Percentiles rank a stretch among this genome's conserved stretches.
These are phyloP conservation scores for Apiotrichum siamense DNA, from an alignment of 1,284 basidiomycete species.

Conservation along the genomic window DNA sequence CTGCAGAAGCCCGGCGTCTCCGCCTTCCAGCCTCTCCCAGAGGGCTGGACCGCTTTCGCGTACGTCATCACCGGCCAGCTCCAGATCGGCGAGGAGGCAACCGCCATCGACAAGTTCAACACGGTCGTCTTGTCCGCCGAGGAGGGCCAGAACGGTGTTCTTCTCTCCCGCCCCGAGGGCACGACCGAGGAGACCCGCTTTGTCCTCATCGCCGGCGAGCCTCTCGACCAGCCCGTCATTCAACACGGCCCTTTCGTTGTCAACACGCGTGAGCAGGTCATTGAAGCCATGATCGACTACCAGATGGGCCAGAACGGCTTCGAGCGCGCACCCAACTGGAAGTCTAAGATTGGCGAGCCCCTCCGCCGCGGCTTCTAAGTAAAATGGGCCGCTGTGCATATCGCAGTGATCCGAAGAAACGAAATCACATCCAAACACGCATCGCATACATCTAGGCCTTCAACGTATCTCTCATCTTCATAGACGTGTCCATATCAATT, in stretches of 20 bases:
- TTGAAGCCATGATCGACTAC: conserved; percentile 76
- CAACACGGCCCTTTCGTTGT: conserved; percentile 62
- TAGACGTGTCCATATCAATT: no score
- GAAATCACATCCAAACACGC: no score
- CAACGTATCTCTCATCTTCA: no score
- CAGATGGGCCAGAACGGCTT: conserved; percentile 77
- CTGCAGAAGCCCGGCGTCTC: conserved; percentile 60
- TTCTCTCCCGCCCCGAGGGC: conserved; percentile 48
- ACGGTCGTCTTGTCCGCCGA: conserved; percentile 58
- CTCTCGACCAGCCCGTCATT: conserved; percentile 78
- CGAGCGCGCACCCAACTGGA: conserved; percentile 82
- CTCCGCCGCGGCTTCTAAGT: conserved; percentile 2
- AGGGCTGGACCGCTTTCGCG: conserved; percentile 73
- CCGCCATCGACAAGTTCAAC: conserved; percentile 58
- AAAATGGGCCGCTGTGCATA: no score
- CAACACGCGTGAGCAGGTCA: conserved; percentile 71
- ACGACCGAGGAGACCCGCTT: conserved; percentile 61
- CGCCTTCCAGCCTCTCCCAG: conserved; percentile 79
- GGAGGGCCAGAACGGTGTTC: conserved; percentile 38
- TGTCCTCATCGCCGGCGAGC: conserved; percentile 77
- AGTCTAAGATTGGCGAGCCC: conserved; percentile 64
- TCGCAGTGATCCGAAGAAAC: no score
- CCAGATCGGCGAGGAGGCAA: conserved; percentile 51
- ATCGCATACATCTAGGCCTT: no score
- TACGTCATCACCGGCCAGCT: conserved; percentile 64